Conservation (phyloP, 768 basidiomycete genomes). For the Sarcodon aspratus region DNA sequence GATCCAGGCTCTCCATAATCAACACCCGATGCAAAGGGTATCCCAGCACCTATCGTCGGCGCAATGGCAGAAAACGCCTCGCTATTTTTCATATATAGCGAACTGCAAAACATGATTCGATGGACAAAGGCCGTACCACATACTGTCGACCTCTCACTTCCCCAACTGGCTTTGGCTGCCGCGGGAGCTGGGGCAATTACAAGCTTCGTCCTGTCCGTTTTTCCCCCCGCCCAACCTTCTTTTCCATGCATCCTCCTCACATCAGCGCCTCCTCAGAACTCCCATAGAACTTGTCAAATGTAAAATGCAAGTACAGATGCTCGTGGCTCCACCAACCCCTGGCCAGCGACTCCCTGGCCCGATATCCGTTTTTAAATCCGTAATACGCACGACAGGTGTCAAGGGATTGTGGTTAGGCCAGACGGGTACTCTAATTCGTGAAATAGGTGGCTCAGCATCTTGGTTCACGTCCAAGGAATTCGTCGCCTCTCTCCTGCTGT, state of each 20-base stretch:
- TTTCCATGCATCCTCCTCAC: neutral
- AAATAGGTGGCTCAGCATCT: conserved; percentile 81
- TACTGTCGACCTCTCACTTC: conserved; percentile 38
- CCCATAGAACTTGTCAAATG: conserved; percentile 95
- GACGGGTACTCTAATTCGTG: conserved; percentile 85
- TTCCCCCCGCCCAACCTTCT: neutral
- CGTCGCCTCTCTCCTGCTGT: conserved; percentile 48
- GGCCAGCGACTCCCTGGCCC: conserved; percentile 53
- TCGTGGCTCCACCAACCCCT: conserved; percentile 24
- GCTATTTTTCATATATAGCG: conserved; percentile 78
- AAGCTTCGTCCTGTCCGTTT: conserved; percentile 75
- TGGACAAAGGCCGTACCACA: conserved; percentile 21
- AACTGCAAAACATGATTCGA: conserved; percentile 55
- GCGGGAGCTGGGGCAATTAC: conserved; percentile 81
- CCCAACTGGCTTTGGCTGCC: conserved; percentile 70
- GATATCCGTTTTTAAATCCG: conserved; percentile 48
- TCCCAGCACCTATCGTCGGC: conserved; percentile 84
- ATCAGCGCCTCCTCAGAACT: conserved; percentile 36
- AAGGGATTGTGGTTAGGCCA: conserved; percentile 96
- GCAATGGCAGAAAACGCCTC: conserved; percentile 89
- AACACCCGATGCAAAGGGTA: conserved; percentile 32
- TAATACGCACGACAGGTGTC: conserved; percentile 57
- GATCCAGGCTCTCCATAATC: neutral
- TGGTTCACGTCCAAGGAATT: conserved; percentile 91
- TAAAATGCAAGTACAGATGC: conserved; percentile 96